Base-by-base conservation (phyloP, 139 green algal genomes). In the Chlamydomonas urium region DNA sequence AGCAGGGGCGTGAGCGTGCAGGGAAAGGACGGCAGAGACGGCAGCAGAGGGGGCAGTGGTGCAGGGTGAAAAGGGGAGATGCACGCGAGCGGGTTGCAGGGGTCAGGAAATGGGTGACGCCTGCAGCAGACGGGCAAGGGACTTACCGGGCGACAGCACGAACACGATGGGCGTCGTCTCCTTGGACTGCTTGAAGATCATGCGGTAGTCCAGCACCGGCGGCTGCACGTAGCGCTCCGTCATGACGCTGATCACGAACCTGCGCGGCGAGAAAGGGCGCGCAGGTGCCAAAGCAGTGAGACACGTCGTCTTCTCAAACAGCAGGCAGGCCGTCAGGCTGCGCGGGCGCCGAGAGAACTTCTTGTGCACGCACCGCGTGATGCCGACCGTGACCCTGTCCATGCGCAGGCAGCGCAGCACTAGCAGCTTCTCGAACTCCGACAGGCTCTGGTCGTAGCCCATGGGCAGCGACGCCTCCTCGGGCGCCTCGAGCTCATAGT, bases 91-190 rank as follows among this genome's bases (percentile, higher is more conserved):
- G n/a, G n/a, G n/a, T n/a, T n/a, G n/a, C n/a, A n/a, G n/a, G n/a
- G n/a, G n/a, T n/a, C n/a, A n/a, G n/a, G n/a, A n/a, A n/a, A n/a
- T n/a, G n/a, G n/a, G n/a, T n/a, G n/a, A n/a, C n/a, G n/a, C n/a
- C n/a, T n/a, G n/a, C n/a, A n/a, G n/a, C n/a, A n/a, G n/a, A n/a
- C n/a, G n/a, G n/a, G n/a, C n/a, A n/a, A n/a, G n/a, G n/a, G n/a
- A 68, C 70, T 32, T 37, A 53, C 77, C 91, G 3, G 91, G 91
- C n/a, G 85, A 93, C 37, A 97, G 87, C 50, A 97, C 84, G 76
- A 97, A 97, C 34, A 97, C 81, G 60, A 97, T 87, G 35, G 91
- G 91, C 47, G 91, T 93, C 26, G 75, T 78, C 38, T 83, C 68
- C 6, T 63, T 89, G 66, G 78, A 90, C 73, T 93, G 84, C 59